Conservation (phyloP, 257 asterid species). For the Parsonsia alboflavescens region DNA sequence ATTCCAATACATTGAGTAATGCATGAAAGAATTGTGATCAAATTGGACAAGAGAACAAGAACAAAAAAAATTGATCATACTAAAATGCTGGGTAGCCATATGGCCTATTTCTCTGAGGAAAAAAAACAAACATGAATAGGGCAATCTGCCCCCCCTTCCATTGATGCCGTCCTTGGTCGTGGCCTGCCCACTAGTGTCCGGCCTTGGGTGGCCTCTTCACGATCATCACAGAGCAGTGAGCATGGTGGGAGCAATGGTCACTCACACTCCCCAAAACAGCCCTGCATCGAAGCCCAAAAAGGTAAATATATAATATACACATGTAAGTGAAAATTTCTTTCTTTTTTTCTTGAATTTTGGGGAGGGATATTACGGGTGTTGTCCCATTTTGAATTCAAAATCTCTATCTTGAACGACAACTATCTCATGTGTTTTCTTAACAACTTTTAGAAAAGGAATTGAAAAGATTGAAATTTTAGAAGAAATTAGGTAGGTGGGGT, state of each 20-base stretch:
- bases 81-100: background rate
- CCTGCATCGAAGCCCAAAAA: slow-evolving; percentile 30
- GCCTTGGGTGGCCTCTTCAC: slow-evolving; percentile 43
- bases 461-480: background rate
- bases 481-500: background rate
- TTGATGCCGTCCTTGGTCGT: no score
- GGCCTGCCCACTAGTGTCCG: background rate
- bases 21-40: no score
- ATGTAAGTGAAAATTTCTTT: no score
- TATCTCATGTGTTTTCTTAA: no score
- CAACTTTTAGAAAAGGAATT: no score
- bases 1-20: no score
- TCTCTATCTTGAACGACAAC: no score
- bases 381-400: no score
- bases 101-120: background rate
- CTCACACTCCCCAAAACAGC: slow-evolving; percentile 81
- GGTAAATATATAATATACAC: no score
- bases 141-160: background rate
- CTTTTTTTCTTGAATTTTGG: no score
- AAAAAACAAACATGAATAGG: background rate
- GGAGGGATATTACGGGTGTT: no score
- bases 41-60: no score
- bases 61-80: background rate
- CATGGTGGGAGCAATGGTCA: slow-evolving; percentile 75
- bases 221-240: slow-evolving; percentile 77